Evolutionary conservation across 495 filamentous ascomycete species (phyloP), one percentile per base, ranked within the genome.

Genomic region (Opeltia flavorubescens): DNA sequence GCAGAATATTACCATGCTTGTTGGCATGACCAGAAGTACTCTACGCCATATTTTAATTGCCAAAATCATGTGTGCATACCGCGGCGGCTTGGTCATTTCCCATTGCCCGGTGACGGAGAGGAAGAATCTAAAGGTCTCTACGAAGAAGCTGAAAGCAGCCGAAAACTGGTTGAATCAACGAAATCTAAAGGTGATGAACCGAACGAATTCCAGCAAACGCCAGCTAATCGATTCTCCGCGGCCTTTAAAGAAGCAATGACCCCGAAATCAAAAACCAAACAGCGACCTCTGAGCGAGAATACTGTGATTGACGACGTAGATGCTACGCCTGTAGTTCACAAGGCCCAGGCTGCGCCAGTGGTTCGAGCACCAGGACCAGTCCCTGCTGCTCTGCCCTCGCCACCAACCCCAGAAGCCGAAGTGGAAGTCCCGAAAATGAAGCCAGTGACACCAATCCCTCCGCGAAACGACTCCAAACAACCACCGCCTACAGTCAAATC

Each of bases 1-100:
- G 69, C 71, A 3, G 71, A 75, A 51, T 75, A 75, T 43, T 75
- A 67, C 27, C 67, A 74, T 47, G 71, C 69, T 5, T 70, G 68
- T 53, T 63, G 68, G 0, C 68, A 74, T 51, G 71, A 75, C 31
- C 49, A 70, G 25, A 67, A 71, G 42, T 71, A 65, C 49, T 57
- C 60, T 24, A 64, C 56, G 5, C 67, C 70, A 0, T 73, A 67
- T 47, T 75, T 75, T 45, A 65, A 70, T 35, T 74, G 71, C 35
- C 40, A 61, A 12, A 66, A 70, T 35, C 71, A 74, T 51, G 50
- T 60, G 20, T 75, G 70, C 48, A 66, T 47, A 30, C 52, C 52
- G 17, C 39, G 15, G 11, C 39, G 20, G 3, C 18, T 31, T 42
- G 34, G 35, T 23, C 9, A 25, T 40, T 27, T 33, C 25, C n/a